Evolutionary conservation across 306 rosid genomes (phyloP).

Genomic region (Fragaria nilgerrensis): DNA sequence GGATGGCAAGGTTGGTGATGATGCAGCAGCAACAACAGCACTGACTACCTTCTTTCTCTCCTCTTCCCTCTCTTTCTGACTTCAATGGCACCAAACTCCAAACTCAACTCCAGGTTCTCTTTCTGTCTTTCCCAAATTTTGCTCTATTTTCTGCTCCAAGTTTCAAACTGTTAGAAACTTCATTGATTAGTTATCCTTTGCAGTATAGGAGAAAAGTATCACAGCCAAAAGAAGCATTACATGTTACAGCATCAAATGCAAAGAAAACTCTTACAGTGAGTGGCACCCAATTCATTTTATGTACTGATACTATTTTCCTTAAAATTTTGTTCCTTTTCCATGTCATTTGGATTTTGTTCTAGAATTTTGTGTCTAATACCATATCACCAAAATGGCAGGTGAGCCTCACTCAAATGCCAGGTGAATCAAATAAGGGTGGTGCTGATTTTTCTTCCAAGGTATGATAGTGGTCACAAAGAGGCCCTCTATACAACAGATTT

Average conservation of each 20-base stretch:
- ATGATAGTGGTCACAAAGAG: conserved; percentile 17
- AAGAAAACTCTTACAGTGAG: conserved; percentile 58
- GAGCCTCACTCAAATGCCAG: conserved; percentile 55
- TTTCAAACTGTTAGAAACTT: not conserved
- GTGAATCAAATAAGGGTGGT: conserved; percentile 51
- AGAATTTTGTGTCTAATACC: not conserved
- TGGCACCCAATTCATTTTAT: conserved; percentile 22
- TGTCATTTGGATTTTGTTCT: not conserved
- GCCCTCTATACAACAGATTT: not conserved
- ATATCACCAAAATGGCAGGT: conserved; percentile 40
- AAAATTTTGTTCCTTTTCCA: not conserved
- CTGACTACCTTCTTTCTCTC: conserved; percentile 51
- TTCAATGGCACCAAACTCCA: conserved; percentile 55
- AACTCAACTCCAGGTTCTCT: conserved; percentile 65
- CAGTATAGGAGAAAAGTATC: conserved; percentile 59
- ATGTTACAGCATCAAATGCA: conserved; percentile 59
- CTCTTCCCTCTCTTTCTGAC: conserved; percentile 64
- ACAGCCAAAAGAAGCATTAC: conserved; percentile 51
- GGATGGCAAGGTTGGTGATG: conserved; percentile 69
- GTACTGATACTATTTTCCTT: conserved; percentile 18
- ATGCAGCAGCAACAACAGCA: conserved; percentile 51
- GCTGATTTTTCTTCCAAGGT: conserved; percentile 73
- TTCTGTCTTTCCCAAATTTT: conserved; percentile 5
- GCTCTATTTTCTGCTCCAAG: not conserved
- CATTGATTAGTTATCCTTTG: not conserved